These are phyloP conservation scores for Trichoderma breve DNA, from an alignment of 2,329 filamentous ascomycete genomes.

Conservation along the genomic window DNA sequence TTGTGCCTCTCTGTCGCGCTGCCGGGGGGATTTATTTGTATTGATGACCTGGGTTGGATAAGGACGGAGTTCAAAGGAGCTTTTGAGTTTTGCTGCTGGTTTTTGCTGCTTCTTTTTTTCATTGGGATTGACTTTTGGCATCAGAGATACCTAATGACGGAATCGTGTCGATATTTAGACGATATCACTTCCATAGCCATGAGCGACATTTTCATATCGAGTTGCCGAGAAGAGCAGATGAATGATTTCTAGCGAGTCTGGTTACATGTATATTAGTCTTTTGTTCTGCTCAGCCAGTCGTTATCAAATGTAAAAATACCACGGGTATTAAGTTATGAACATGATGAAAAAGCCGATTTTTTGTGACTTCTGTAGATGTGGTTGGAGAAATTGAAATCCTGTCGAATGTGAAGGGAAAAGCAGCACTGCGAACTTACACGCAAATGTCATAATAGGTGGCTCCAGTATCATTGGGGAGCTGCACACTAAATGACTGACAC, in stretches of 20 bases:
- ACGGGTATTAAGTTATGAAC: neutral
- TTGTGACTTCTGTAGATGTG: neutral
- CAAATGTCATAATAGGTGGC: too few species aligned
- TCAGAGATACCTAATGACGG: neutral
- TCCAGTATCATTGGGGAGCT: neutral
- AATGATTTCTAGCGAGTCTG: neutral
- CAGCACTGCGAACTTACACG: neutral
- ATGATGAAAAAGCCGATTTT: neutral
- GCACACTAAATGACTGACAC: neutral
- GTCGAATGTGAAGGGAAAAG: neutral
- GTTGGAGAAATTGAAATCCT: neutral
- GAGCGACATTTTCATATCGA: neutral
- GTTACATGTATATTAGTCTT: neutral
- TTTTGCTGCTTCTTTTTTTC: neutral
- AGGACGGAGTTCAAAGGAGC: neutral
- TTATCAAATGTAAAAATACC: neutral
- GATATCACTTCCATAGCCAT: neutral
- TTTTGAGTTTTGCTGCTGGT: neutral
- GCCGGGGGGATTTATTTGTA: neutral
- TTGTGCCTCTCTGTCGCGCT: neutral
- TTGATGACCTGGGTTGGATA: neutral
- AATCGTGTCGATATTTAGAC: neutral
- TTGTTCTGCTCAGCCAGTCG: neutral
- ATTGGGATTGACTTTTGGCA: constrained; percentile 4
- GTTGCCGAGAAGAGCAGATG: neutral